Base-by-base conservation (phyloP, 371 early-diverging fungal genomes). In the Rhizopus microsporus region DNA sequence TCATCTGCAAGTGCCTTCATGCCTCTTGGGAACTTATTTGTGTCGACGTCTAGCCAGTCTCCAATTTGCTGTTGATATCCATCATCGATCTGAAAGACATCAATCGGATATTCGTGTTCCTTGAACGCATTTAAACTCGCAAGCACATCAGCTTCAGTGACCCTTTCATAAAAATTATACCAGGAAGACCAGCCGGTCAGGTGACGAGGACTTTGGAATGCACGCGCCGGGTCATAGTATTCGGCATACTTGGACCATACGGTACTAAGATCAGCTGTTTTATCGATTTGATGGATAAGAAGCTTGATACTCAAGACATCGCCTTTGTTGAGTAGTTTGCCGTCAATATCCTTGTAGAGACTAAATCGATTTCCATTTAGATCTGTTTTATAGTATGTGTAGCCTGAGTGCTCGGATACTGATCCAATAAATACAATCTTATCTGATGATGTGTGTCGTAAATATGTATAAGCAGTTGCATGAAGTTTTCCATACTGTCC, bases 51-150 rank as follows among this genome's bases (percentile, higher is more conserved):
- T 9, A 85, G 60, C 85, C 85, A 85, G 45, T 85, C 85, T 6
- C 85, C 85, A 31, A 85, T 80, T 7, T 75, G 69, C 0, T 75
- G 67, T 46, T 77, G 69, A 51, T 72, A 85, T 1, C 85, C 85
- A 54, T 85, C 85, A 50, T 85, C 85, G 34, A 85, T 80, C 55
- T 85, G 85, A 50, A 85, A 80, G 7, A 83, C 75, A 46, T 80
- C 71, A 50, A 79, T 80, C 0, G 85, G 83, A 59, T 80, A 82
- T 2, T 61, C 56, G 32, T 74, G 57, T 4, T 72, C 34, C 13
- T 71, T 51, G 12, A 77, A 66, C 2, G 79, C 75, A 0, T 59
- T 38, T 15, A 85, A 50, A 17, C 82, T 82, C 4, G 77, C 65
- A 2, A 73, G 32, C 1, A 82, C 67, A 52, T 81, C 68, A 3